A percentile compares a stretch with the other conserved stretches of the same genome.
Evolutionary conservation across 805 yeast species (phyloP).

Genomic region (Ascoidea rubescens): DNA sequence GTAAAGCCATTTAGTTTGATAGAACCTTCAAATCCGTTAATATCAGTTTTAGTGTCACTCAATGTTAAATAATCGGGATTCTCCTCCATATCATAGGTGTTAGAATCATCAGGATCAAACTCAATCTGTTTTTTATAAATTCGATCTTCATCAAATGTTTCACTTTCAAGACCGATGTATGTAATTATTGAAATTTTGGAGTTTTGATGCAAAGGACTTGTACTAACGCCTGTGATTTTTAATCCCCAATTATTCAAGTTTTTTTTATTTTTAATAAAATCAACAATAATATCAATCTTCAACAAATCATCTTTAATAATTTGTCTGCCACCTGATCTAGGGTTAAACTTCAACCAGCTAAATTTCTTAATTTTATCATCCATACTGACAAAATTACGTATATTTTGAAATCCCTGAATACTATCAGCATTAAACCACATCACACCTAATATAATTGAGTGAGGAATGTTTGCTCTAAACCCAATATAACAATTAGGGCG

Average conservation of each 20-base stretch:
- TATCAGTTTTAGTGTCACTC: conserved; percentile 21
- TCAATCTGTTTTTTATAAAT: too few relatives aligned
- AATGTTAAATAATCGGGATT: conserved; percentile 20
- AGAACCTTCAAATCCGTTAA: conserved; percentile 21
- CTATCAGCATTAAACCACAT: conserved; percentile 75
- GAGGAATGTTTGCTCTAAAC: conserved; percentile 68
- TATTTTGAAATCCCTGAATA: conserved; percentile 33
- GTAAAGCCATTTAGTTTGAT: conserved; percentile 37
- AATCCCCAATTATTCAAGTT: conserved; percentile 69
- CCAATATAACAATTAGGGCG: conserved; percentile 81
- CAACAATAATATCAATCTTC: conserved; percentile 48
- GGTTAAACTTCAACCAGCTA: conserved; percentile 83
- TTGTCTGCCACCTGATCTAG: conserved; percentile 78
- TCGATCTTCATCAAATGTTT: conserved; percentile 54
- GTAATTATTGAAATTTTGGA: background rate
- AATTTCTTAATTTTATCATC: conserved; percentile 56
- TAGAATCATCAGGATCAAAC: conserved; percentile 14
- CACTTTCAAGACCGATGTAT: conserved; percentile 9
- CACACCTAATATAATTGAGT: conserved; percentile 61
- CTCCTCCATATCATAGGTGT: conserved; percentile 10
- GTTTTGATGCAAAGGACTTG: conserved; percentile 20
- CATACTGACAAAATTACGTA: conserved; percentile 69
- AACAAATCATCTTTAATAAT: conserved; percentile 53
- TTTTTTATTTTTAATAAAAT: conserved; percentile 58
- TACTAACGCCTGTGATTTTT: conserved; percentile 53